Base-by-base conservation (phyloP, 805 yeast genomes). In the Priceomyces fermenticarens region DNA sequence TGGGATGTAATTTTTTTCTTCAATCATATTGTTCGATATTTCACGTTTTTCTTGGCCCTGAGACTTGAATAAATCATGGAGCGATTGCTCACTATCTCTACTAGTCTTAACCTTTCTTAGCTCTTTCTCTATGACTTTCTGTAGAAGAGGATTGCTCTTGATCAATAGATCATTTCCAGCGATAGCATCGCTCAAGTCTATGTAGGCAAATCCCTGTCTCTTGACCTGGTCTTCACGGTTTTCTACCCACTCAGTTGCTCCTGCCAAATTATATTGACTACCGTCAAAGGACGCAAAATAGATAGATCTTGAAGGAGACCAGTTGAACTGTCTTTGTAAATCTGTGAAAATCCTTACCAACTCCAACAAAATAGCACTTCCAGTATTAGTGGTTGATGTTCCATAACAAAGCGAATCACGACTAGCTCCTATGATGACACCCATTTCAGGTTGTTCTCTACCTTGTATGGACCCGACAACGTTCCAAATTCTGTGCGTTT, bases 211-310 rank as follows among this genome's bases (percentile, higher is more conserved):
- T 0, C 85, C 83, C 47, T 83, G 83, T 35, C 77, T 72, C 39
- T 71, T 65, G 20, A 88, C 63, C 30, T 70, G 73, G 16, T 75
- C 73, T n/a, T 65, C 58, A 42, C 75, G 73, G 29, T 70, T 65
- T 49, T 84, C 86, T 5, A 83, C 71, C 75, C 90, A 81, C 53
- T 85, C 91, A 0, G 89, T 73, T n/a, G 87, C 73, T 0, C 98
- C 98, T 0, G 93, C 96, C 49, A 73, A 65, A 56, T 89, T 89
- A 53, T 84, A 88, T 45, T 82, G 80, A 0, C 85, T 67, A 1
- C 86, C 97, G 52, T 90, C 95, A 67, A 85, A 88, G 0, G 96
- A 86, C 0, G 80, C 79, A 63, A 90, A 89, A 54, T 83, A 83
- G 10, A 90, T 81, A 3, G 90, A 73, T 58, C 98, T 75, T 30